Percentiles rank a stretch among this genome's conserved stretches.
These are phyloP conservation scores for Thermothielavioides terrestris DNA, from an alignment of 495 filamentous ascomycete genomes.

Conservation along the genomic window DNA sequence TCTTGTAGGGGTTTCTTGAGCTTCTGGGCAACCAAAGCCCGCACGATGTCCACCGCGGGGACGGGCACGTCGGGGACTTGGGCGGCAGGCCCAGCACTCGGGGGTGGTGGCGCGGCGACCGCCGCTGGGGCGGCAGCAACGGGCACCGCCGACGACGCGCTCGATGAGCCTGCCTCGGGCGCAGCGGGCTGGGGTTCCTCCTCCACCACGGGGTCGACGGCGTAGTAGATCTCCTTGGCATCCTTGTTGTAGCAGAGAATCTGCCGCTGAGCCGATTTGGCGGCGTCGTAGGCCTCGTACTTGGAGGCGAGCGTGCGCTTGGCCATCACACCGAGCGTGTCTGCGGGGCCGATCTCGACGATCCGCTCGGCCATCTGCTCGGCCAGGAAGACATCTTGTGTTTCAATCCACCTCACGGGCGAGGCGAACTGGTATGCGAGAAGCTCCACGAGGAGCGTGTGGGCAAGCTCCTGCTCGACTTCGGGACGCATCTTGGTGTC, in stretches of 20 bases:
- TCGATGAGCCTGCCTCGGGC: conserved; percentile 36
- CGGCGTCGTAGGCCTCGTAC: conserved; percentile 98
- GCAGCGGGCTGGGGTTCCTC: conserved; percentile 65
- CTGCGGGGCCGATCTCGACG: conserved; percentile 93
- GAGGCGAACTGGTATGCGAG: conserved; percentile 99
- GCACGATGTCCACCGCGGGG: conserved; percentile 78
- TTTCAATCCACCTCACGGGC: conserved; percentile 98
- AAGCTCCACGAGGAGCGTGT: conserved; percentile 95
- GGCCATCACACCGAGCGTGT: conserved; percentile 98
- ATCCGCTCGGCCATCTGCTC: conserved; percentile 95
- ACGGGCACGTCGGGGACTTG: conserved; percentile 80
- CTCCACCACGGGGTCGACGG: conserved; percentile 89
- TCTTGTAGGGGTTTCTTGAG: conserved; percentile 88
- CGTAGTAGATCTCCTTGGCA: conserved; percentile 98
- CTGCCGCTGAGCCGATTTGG: conserved; percentile 87
- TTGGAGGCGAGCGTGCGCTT: conserved; percentile 92
- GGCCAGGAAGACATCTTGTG: conserved; percentile 96
- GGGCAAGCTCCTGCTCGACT: conserved; percentile 95
- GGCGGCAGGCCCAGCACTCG: conserved; percentile 79
- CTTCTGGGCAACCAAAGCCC: conserved; percentile 94
- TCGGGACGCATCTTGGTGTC: conserved; percentile 92
- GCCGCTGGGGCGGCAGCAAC: conserved; percentile 45
- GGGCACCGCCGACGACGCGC: conserved; percentile 42
- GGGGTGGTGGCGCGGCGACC: conserved; percentile 50
- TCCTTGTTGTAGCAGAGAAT: conserved; percentile 99